Percentiles rank a stretch among this genome's conserved stretches.
phyloP scores from a whole-genome alignment of 75 land plant species.

The Cunninghamia lanceolata region DNA sequence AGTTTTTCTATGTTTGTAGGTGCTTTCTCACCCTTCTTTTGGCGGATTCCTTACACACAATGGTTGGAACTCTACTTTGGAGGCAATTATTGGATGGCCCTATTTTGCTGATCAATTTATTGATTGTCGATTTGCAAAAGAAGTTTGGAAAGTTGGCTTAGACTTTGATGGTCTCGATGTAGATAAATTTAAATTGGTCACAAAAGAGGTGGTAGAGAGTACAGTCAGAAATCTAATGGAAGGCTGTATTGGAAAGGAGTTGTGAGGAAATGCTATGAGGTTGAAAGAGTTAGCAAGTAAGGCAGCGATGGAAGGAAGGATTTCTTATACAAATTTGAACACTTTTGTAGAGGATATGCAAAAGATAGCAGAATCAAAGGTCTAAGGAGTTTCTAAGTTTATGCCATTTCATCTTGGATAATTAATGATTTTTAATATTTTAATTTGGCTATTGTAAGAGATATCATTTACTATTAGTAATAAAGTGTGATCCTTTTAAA shows the following conservation, averaged over 20 bases:
- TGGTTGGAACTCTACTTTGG: conserved; percentile 40
- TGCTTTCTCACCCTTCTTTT: conserved; percentile 31
- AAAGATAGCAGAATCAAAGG: not conserved
- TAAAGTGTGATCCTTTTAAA: too few relatives aligned
- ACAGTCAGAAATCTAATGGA: not conserved
- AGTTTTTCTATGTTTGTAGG: not conserved
- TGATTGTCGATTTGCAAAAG: conserved; percentile 1
- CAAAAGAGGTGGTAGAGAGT: not conserved
- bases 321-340: not conserved
- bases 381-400: not conserved
- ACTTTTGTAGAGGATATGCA: not conserved
- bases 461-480: too few relatives aligned
- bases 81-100: conserved; percentile 34
- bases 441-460: too few relatives aligned
- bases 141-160: conserved; percentile 23
- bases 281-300: not conserved
- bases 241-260: not conserved
- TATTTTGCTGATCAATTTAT: conserved; percentile 15
- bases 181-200: not conserved
- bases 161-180: not conserved
- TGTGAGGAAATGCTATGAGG: not conserved
- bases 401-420: not conserved
- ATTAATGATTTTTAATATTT: too few relatives aligned
- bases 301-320: not conserved
- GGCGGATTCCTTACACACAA: conserved; percentile 37